Conservation (phyloP, 768 basidiomycete genomes). For the Phylloporus sp. region DNA sequence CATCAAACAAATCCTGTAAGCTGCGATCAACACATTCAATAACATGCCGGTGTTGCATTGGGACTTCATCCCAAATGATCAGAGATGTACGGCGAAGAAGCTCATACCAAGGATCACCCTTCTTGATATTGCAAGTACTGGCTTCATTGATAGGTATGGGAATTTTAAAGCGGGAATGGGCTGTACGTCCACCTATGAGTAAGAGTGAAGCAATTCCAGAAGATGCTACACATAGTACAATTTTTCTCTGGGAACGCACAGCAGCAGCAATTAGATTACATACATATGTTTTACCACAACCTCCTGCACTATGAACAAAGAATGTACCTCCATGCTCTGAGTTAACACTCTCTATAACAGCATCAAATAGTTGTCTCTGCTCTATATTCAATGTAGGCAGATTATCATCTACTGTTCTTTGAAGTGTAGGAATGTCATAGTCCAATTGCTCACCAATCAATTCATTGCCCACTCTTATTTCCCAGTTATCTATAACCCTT, state of each 20-base stretch:
- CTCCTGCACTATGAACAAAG: slow-evolving; percentile 42
- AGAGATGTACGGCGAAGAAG: neutral
- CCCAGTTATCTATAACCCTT: neutral
- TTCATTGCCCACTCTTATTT: neutral
- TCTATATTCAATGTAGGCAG: neutral
- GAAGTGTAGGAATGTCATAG: too few relatives aligned
- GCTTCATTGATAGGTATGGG: neutral
- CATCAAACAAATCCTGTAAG: neutral
- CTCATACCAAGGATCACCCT: neutral
- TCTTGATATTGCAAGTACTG: slow-evolving; percentile 2
- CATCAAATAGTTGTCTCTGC: neutral
- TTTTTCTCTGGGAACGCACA: slow-evolving; percentile 23
- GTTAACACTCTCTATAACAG: neutral
- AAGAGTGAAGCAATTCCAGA: slow-evolving; percentile 29
- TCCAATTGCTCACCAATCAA: neutral
- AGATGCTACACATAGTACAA: slow-evolving; percentile 48
- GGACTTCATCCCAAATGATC: neutral
- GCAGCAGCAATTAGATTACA: slow-evolving; percentile 33
- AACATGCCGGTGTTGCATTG: neutral
- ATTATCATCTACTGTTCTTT: too few relatives aligned
- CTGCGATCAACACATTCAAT: neutral
- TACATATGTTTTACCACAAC: slow-evolving; percentile 45
- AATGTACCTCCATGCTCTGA: slow-evolving; percentile 12
- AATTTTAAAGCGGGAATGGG: slow-evolving; percentile 16
- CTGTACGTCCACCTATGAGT: neutral